phyloP scores from a whole-genome alignment of 2,329 filamentous ascomycete genomes.

The Arthrobotrys conoides region DNA sequence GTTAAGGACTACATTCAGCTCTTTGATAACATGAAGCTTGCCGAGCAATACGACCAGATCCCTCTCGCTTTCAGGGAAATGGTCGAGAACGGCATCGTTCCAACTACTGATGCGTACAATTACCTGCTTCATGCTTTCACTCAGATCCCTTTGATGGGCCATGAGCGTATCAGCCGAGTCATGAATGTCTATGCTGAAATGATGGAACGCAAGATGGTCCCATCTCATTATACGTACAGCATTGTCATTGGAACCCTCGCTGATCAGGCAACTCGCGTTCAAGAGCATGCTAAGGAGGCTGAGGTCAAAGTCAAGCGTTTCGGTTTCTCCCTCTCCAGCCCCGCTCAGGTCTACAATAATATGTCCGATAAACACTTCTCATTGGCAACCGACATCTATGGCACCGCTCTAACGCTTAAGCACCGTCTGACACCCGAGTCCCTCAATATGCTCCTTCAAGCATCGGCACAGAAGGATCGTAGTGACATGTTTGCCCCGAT shows the following conservation, averaged over 20 bases:
- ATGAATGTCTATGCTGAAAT: slow-evolving; percentile 97
- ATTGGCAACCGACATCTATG: slow-evolving; percentile 55
- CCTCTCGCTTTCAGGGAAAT: slow-evolving; percentile 91
- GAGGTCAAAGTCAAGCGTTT: slow-evolving; percentile 88
- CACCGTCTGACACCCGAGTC: slow-evolving; percentile 78
- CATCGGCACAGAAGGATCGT: slow-evolving; percentile 85
- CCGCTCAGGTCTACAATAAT: slow-evolving; percentile 86
- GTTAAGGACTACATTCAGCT: slow-evolving; percentile 83
- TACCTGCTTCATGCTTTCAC: slow-evolving; percentile 88
- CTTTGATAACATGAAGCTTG: slow-evolving; percentile 79
- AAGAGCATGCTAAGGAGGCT: slow-evolving; percentile 78
- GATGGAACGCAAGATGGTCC: slow-evolving; percentile 85
- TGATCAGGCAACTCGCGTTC: slow-evolving; percentile 82
- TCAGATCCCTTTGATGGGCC: slow-evolving; percentile 81
- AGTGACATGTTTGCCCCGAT: slow-evolving; percentile 90
- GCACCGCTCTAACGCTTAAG: slow-evolving; percentile 67
- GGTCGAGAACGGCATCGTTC: slow-evolving; percentile 84
- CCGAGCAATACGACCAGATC: slow-evolving; percentile 85
- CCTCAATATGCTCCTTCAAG: slow-evolving; percentile 84
- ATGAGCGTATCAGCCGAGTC: slow-evolving; percentile 88
- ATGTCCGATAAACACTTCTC: slow-evolving; percentile 74
- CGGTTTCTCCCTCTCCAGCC: slow-evolving; percentile 73
- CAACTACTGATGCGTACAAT: slow-evolving; percentile 90
- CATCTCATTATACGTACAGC: slow-evolving; percentile 88
- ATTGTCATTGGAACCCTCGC: slow-evolving; percentile 87